Conservation (phyloP, 495 filamentous ascomycete species). For the Penicillium atrosanguineum region DNA sequence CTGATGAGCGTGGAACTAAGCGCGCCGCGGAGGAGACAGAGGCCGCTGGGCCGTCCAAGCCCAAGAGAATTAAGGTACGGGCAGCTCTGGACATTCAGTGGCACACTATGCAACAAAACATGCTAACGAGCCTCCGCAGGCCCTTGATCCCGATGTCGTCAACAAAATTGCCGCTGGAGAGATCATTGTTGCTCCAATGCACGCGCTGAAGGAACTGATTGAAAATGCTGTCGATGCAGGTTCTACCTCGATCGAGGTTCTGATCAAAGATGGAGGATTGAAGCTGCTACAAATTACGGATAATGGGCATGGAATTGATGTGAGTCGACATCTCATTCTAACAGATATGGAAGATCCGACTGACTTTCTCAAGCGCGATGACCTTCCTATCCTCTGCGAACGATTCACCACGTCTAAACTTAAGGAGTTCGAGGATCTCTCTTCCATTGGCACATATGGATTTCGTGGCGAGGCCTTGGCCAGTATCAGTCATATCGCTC, state of each 20-base stretch:
- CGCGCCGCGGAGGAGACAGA: constrained; percentile 54
- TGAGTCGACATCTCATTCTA: constrained; percentile 34
- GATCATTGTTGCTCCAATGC: constrained; percentile 96
- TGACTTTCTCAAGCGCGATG: constrained; percentile 63
- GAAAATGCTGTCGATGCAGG: constrained; percentile 98
- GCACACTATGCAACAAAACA: background rate
- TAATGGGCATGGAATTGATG: constrained; percentile 95
- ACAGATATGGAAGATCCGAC: background rate
- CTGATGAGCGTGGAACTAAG: constrained; percentile 58
- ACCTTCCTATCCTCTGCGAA: constrained; percentile 91
- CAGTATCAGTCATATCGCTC: constrained; percentile 98
- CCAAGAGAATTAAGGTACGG: constrained; percentile 65
- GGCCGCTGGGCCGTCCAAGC: constrained; percentile 35
- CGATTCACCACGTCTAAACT: constrained; percentile 97
- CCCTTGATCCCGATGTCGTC: constrained; percentile 91
- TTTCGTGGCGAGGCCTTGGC: constrained; percentile 97
- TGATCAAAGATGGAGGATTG: constrained; percentile 95
- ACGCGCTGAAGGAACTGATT: constrained; percentile 95
- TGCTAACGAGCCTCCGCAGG: constrained; percentile 43
- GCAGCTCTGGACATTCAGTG: background rate
- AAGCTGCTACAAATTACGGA: constrained; percentile 97
- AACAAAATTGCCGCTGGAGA: constrained; percentile 99
- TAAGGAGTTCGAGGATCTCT: constrained; percentile 91
- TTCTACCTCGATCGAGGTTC: constrained; percentile 83
- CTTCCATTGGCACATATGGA: constrained; percentile 89